A percentile compares a stretch with the other conserved stretches of the same genome.
Conservation (phyloP, 2,329 filamentous ascomycete species). For the Arthrobotrys megalospora region DNA sequence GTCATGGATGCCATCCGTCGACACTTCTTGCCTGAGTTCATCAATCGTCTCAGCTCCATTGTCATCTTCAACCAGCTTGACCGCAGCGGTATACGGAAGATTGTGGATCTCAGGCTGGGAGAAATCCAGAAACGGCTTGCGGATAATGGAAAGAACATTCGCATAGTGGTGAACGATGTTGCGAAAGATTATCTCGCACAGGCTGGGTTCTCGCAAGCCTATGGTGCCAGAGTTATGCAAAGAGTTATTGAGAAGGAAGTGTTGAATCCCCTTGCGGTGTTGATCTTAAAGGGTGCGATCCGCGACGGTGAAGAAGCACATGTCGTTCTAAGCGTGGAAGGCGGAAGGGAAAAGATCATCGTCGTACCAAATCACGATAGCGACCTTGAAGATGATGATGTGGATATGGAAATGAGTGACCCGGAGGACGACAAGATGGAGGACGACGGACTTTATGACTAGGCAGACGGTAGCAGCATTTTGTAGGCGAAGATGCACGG, state of each 20-base stretch:
- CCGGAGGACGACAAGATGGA: slow-evolving; percentile 76
- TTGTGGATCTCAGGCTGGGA: slow-evolving; percentile 87
- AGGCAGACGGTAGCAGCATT: slow-evolving; percentile 59
- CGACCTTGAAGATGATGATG: slow-evolving; percentile 73
- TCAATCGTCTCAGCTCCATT: slow-evolving; percentile 95
- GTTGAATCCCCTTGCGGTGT: slow-evolving; percentile 89
- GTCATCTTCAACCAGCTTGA: slow-evolving; percentile 99
- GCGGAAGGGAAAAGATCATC: slow-evolving; percentile 77
- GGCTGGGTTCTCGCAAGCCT: slow-evolving; percentile 93
- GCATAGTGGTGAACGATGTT: slow-evolving; percentile 84
- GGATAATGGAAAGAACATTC: slow-evolving; percentile 86
- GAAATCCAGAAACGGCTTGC: slow-evolving; percentile 95
- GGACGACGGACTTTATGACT: slow-evolving; percentile 76
- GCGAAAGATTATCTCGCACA: slow-evolving; percentile 94
- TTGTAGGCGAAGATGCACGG: background rate
- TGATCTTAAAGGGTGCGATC: slow-evolving; percentile 88
- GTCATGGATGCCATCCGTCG: slow-evolving; percentile 92
- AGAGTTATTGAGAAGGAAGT: slow-evolving; percentile 97
- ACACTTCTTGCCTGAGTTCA: slow-evolving; percentile 98
- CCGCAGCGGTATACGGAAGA: slow-evolving; percentile 89
- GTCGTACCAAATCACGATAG: slow-evolving; percentile 87
- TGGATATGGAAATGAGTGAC: slow-evolving; percentile 81
- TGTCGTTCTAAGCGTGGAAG: slow-evolving; percentile 77
- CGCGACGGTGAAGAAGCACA: slow-evolving; percentile 86
- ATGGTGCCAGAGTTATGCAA: slow-evolving; percentile 89